Percentiles rank a stretch among this genome's conserved stretches.
These are phyloP conservation scores for Cladosporium cucumerinum DNA, from an alignment of 2,329 filamentous ascomycete species.

Conservation along the genomic window DNA sequence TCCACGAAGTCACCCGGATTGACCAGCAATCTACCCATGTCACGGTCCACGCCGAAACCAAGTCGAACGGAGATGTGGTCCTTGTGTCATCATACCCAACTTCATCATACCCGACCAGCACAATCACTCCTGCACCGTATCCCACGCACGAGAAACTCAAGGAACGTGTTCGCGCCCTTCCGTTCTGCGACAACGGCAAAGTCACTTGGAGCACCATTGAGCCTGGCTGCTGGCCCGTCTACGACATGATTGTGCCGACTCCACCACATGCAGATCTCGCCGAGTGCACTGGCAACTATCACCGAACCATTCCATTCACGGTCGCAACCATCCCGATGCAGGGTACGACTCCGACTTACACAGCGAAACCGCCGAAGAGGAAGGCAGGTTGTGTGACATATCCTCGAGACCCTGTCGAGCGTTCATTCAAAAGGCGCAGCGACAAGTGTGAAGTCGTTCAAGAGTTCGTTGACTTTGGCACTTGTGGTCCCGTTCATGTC, in stretches of 20 bases:
- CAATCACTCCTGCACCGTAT: not conserved
- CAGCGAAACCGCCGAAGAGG: not conserved
- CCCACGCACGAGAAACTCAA: not conserved
- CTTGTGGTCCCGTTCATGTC: not conserved
- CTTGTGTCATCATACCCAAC: not conserved
- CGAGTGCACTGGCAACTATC: not conserved
- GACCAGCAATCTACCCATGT: constrained; percentile 9
- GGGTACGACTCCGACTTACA: not conserved
- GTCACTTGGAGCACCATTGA: not conserved
- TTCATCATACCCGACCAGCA: too few species aligned
- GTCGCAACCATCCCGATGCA: not conserved
- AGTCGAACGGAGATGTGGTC: not conserved
- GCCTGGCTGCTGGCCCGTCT: not conserved
- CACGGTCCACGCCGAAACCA: constrained; percentile 1
- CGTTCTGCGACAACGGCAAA: not conserved
- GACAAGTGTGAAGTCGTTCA: not conserved
- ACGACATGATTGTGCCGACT: not conserved
- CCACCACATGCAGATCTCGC: not conserved
- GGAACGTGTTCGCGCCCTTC: not conserved
- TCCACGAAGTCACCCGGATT: not conserved
- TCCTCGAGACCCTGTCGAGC: not conserved
- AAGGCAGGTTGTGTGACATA: not conserved
- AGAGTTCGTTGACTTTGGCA: not conserved
- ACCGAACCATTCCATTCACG: not conserved
- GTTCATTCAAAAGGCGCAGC: not conserved